Conservation (phyloP, 345 rosid genomes). For the Eucalyptus regnans region DNA sequence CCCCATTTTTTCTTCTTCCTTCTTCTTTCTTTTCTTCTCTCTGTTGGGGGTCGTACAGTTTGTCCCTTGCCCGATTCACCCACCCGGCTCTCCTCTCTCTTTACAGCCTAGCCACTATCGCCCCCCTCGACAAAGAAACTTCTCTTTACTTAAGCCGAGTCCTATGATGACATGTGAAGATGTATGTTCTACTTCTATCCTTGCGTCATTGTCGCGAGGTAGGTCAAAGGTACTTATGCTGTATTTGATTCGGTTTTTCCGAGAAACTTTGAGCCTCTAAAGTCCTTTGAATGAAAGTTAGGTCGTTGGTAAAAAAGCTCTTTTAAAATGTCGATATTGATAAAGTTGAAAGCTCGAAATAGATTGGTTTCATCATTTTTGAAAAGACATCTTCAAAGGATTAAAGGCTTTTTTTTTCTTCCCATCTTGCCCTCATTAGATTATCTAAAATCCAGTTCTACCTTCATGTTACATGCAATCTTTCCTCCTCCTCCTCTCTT, state of each 20-base stretch:
- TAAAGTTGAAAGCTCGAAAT: background rate
- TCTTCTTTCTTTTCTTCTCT: background rate
- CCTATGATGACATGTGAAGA: background rate
- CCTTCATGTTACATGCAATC: background rate
- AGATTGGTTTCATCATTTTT: background rate
- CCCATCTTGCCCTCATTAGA: background rate
- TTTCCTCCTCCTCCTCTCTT: background rate
- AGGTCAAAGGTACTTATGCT: background rate
- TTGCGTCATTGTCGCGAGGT: rapidly evolving
- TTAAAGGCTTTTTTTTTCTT: background rate
- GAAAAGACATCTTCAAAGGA: background rate
- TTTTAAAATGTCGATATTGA: background rate
- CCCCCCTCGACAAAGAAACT: background rate
- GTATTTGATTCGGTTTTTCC: rapidly evolving
- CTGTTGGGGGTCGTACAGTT: background rate
- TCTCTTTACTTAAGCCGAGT: background rate
- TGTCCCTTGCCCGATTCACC: background rate
- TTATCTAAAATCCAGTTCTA: background rate
- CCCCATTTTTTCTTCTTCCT: background rate
- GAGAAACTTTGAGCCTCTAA: rapidly evolving
- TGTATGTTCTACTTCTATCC: background rate
- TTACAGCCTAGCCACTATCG: background rate
- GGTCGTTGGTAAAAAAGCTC: background rate
- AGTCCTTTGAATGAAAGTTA: background rate
- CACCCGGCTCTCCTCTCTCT: background rate